A percentile compares a stretch with the other conserved stretches of the same genome.
phyloP scores from a whole-genome alignment of 1,284 basidiomycete genomes.

The Earliella scabrosa region DNA sequence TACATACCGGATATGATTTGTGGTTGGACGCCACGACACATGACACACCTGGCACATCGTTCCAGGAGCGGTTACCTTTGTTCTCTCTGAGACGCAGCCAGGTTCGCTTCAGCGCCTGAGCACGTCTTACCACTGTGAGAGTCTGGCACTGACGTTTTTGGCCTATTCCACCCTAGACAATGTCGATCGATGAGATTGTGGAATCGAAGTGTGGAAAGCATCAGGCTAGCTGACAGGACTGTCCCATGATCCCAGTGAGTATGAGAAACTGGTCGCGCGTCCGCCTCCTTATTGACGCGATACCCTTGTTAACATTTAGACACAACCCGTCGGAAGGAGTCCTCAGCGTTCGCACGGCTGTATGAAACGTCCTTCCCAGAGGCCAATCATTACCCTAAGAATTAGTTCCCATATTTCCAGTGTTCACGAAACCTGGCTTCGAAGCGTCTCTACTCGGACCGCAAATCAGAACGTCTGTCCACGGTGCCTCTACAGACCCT shows the following conservation, averaged over 20 bases:
- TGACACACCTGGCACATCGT: no score
- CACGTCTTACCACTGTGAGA: constrained; percentile 9
- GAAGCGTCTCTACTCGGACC: neutral
- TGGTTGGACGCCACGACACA: no score
- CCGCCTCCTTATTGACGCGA: constrained; percentile 1
- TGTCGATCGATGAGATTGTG: constrained; percentile 9
- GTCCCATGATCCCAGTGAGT: constrained; percentile 3
- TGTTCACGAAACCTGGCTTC: neutral
- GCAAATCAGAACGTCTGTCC: constrained; percentile 1
- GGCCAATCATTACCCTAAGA: constrained; percentile 1
- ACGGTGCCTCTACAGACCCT: neutral
- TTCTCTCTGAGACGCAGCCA: neutral
- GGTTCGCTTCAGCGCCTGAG: neutral
- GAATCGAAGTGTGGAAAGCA: constrained; percentile 5
- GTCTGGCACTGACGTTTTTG: constrained; percentile 9
- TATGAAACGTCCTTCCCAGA: neutral
- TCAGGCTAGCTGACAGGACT: constrained; percentile 1
- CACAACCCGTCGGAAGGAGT: constrained; percentile 10
- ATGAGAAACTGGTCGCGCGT: constrained; percentile 3
- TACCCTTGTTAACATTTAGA: constrained; percentile 23
- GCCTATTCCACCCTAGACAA: constrained; percentile 15
- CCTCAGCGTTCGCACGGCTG: constrained; percentile 13
- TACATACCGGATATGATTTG: no score
- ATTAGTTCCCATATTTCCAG: neutral
- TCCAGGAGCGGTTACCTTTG: neutral